Conservation (phyloP, 2,329 filamentous ascomycete genomes). For the Fusarium redolens region DNA sequence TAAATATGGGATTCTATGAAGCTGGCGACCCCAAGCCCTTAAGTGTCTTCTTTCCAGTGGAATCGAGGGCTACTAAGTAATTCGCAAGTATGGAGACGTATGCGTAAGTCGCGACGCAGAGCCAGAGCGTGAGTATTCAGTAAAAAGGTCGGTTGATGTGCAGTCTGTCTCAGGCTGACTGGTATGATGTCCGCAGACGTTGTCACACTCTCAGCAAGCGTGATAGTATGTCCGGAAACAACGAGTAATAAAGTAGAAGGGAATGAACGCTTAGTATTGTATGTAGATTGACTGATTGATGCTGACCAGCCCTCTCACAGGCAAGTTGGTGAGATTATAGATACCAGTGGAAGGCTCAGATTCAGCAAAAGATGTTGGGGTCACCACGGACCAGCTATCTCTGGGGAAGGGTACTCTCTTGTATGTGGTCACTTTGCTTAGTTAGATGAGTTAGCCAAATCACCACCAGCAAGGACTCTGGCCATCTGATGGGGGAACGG, state of each 20-base stretch:
- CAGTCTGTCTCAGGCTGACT: constrained; percentile 35
- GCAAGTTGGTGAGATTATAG: constrained; percentile 10
- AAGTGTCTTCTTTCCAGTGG: constrained; percentile 28
- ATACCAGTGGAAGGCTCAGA: not conserved
- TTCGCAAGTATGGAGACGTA: constrained; percentile 25
- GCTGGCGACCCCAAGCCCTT: constrained; percentile 21
- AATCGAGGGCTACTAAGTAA: constrained; percentile 23
- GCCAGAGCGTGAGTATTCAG: constrained; percentile 26
- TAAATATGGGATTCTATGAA: constrained; percentile 37
- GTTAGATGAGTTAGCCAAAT: constrained; percentile 11
- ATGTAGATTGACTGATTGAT: constrained; percentile 16
- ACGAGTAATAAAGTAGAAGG: constrained; percentile 5
- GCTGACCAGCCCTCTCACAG: constrained; percentile 5
- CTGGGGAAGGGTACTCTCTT: constrained; percentile 34
- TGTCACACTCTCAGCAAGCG: constrained; percentile 32
- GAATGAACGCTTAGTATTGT: not conserved
- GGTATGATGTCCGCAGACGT: constrained; percentile 39
- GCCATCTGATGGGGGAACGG: constrained; percentile 31
- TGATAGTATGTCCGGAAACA: constrained; percentile 14
- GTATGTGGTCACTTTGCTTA: constrained; percentile 22
- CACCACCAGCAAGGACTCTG: constrained; percentile 6
- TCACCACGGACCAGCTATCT: constrained; percentile 24
- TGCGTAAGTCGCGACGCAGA: constrained; percentile 32
- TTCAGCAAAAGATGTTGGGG: constrained; percentile 16
- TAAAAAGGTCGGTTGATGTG: constrained; percentile 19